Evolutionary conservation across 768 basidiomycete species (phyloP), one percentile per base, ranked within the genome.

Genomic region (Russula virescens): DNA sequence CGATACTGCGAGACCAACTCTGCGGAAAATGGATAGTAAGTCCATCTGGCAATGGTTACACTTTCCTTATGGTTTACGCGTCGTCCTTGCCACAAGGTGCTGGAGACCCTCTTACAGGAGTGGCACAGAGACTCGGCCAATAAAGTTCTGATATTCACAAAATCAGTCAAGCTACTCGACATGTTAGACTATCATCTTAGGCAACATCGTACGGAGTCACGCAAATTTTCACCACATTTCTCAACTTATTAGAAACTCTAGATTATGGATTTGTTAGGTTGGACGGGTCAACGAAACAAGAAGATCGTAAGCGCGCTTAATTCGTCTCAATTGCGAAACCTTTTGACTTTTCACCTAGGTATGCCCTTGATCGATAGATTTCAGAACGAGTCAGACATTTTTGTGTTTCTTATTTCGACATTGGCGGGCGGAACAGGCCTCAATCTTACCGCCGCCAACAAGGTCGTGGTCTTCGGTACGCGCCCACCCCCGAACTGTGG

Each of bases 111-210:
- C 2, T 76, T 98, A 23, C 81, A 79, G 51, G 81, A 86, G 49
- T 86, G 87, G 82, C 80, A 81, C 68, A 82, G 81, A 67, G 84
- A 86, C 51, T 71, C 68, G 8, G 78, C 81, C 0, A 94, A 91
- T 74, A 98, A 97, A 75, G 92, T 97, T 45, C 78, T 98, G 47
- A 86, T 98, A 61, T 98, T 98, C 74, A 94, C 94, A 3, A 94
- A 94, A 72, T 89, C 91, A 1, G 91, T 95, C 59, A 93, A 94
- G 71, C 75, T 98, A 26, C 78, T 98, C 14, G 87, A 89, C 19
- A 92, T 94, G 85, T 74, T 97, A 28, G 83, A 88, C 40, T 88
- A 83, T 68, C 88, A 91, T 71, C 79, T 94, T 14, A 77, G 76
- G n/a, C 75, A 74, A 11, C 75, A 75, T 70, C 74, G 89, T 88